phyloP scores from a whole-genome alignment of 2,329 filamentous ascomycete species.

The Myriosclerotinia curreyana region DNA sequence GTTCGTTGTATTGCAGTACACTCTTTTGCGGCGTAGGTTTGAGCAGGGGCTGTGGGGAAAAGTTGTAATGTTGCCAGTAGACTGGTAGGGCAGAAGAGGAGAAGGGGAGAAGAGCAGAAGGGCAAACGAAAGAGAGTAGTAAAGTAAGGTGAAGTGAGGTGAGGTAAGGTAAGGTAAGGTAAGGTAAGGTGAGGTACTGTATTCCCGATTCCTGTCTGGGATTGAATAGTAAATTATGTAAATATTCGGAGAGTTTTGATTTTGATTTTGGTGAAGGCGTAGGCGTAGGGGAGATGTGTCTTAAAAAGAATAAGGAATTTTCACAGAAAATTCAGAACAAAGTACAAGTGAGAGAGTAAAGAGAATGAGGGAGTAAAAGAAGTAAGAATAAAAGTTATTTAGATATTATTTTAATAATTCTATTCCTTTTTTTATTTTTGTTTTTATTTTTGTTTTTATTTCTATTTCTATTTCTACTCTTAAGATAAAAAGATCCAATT shows the following conservation, averaged over 20 bases:
- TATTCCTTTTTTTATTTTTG: no score
- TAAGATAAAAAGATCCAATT: no score
- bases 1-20: slow-evolving; percentile 3
- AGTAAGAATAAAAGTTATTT: no score
- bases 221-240: no score
- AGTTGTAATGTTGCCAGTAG: neutral
- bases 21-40: slow-evolving; percentile 4
- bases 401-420: no score
- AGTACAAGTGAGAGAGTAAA: neutral
- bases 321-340: neutral
- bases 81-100: slow-evolving; percentile 12
- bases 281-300: neutral
- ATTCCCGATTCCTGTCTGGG: slow-evolving; percentile 11
- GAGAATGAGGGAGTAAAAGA: no score
- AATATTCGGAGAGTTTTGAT: neutral
- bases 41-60: slow-evolving; percentile 15
- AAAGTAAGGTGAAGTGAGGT: no score
- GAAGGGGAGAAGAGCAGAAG: slow-evolving; percentile 2
- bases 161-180: slow-evolving; percentile 1
- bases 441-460: no score
- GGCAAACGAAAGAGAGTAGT: neutral
- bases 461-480: no score
- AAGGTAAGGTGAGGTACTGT: neutral
- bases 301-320: slow-evolving; percentile 12
- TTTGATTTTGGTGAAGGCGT: slow-evolving; percentile 4